Conservation (phyloP, 768 basidiomycete genomes). For the Mycena galopus region DNA sequence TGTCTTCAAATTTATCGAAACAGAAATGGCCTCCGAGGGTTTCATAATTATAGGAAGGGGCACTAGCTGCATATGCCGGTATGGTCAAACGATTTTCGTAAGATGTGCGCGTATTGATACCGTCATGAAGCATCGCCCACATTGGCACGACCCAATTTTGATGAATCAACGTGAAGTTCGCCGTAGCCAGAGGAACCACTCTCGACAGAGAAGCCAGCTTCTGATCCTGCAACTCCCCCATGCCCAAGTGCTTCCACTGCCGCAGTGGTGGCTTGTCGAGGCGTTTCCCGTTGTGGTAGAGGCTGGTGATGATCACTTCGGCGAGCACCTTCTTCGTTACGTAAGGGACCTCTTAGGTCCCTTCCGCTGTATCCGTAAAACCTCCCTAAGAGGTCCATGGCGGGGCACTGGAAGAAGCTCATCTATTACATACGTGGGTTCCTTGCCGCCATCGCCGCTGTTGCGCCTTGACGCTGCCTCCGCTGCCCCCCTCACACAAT, state of each 20-base stretch:
- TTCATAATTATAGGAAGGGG: background rate
- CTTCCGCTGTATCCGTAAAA: too few relatives aligned
- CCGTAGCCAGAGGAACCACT: background rate
- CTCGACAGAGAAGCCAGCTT: background rate
- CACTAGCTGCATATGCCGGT: too few relatives aligned
- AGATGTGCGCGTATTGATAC: background rate
- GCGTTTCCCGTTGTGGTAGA: background rate
- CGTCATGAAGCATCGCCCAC: background rate
- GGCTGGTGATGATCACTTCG: background rate
- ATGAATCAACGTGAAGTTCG: background rate
- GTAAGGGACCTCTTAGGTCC: too few relatives aligned
- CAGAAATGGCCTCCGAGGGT: background rate
- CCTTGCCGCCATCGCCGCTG: too few relatives aligned
- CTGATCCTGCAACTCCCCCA: background rate
- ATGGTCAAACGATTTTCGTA: too few relatives aligned
- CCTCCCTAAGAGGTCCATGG: too few relatives aligned
- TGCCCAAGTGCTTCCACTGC: background rate
- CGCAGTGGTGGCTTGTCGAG: background rate
- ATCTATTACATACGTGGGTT: too few relatives aligned
- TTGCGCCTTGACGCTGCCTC: too few relatives aligned
- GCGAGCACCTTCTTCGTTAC: too few relatives aligned
- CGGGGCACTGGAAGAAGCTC: too few relatives aligned
- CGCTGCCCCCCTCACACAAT: too few relatives aligned
- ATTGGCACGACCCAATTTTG: background rate
- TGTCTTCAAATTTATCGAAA: constrained; percentile 4